Conservation (phyloP, 352 stramenopile species). For the Phytophthora sansomeana region DNA sequence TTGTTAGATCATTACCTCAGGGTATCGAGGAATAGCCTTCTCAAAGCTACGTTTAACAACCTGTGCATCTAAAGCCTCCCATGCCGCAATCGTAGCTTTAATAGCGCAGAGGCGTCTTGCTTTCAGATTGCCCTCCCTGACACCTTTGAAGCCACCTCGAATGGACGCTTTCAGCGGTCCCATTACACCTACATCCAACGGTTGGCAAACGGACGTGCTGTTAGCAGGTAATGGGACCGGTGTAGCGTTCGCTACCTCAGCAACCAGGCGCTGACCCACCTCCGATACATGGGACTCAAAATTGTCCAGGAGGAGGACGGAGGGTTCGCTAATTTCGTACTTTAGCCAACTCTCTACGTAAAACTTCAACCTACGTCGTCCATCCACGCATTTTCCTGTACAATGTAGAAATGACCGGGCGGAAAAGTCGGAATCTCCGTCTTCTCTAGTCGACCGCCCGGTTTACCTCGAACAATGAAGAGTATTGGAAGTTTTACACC, state of each 20-base stretch:
- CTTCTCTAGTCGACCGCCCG: too few species aligned
- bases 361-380: background rate
- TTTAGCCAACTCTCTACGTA: background rate
- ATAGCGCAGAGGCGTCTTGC: too few species aligned
- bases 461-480: too few species aligned
- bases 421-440: too few species aligned
- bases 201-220: constrained; percentile 21
- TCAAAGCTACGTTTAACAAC: too few species aligned
- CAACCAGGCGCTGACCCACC: background rate
- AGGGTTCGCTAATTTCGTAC: constrained; percentile 10
- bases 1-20: too few species aligned
- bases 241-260: constrained; percentile 5
- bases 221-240: constrained; percentile 9
- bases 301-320: constrained; percentile 13
- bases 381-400: constrained; percentile 11
- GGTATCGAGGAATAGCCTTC: too few species aligned
- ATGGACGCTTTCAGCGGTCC: too few species aligned
- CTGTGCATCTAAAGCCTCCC: too few species aligned
- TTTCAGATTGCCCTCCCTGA: background rate
- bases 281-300: constrained; percentile 8
- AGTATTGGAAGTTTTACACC: too few species aligned
- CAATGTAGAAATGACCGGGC: constrained; percentile 4
- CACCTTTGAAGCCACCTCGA: background rate
- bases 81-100: too few species aligned
- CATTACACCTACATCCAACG: too few species aligned